Percentiles rank a stretch among this genome's conserved stretches.
phyloP scores from a whole-genome alignment of 495 filamentous ascomycete genomes.

The Neurospora sp. region DNA sequence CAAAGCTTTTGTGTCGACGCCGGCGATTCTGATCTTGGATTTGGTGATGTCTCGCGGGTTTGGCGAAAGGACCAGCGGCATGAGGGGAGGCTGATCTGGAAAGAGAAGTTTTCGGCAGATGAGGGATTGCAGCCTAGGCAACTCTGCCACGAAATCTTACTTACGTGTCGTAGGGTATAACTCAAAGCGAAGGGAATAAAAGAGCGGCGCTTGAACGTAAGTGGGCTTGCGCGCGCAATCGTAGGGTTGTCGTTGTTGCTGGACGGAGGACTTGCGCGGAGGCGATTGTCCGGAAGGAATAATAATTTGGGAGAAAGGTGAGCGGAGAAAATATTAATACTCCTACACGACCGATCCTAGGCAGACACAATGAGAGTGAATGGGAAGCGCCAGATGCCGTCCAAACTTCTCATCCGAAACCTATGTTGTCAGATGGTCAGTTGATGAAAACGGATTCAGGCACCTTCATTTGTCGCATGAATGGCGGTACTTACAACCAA shows the following conservation, averaged over 20 bases:
- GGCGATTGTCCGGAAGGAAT: not conserved
- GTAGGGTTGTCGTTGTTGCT: not conserved
- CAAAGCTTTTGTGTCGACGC: not conserved
- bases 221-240: not conserved
- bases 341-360: not conserved
- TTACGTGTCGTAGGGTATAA: not conserved
- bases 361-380: not conserved
- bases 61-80: not conserved
- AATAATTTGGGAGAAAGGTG: not conserved
- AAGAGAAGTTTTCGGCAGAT: not conserved
- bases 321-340: not conserved
- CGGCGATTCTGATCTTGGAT: not conserved
- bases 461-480: not conserved
- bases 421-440: not conserved
- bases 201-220: not conserved
- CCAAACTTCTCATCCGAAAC: not conserved
- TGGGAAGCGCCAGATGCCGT: not conserved
- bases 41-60: not conserved
- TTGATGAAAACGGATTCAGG: not conserved
- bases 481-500: not conserved
- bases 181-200: not conserved
- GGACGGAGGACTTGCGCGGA: not conserved
- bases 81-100: not conserved
- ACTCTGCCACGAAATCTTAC: not conserved
- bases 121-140: no score